Evolutionary conservation across 2,329 filamentous ascomycete species (phyloP).

Genomic region (Eurotiales sp.): DNA sequence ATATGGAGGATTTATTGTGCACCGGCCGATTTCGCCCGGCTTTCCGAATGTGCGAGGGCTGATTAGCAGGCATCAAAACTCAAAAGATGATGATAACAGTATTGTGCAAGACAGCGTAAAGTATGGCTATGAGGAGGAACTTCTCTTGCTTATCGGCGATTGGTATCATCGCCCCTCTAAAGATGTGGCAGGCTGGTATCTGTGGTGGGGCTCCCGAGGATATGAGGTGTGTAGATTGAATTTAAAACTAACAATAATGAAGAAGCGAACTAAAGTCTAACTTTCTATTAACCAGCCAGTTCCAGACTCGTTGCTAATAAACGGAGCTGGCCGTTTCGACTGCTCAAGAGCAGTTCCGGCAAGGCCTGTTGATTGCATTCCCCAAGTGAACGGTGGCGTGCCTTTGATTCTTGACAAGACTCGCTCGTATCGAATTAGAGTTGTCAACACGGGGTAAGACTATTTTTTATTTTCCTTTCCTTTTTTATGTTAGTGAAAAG

Average conservation of each 20-base stretch:
- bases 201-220: conserved; percentile 41
- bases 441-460: conserved; percentile 44
- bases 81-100: neutral
- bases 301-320: conserved; percentile 48
- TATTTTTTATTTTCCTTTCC: neutral
- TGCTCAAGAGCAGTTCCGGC: conserved; percentile 46
- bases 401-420: conserved; percentile 23
- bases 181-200: conserved; percentile 44
- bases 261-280: neutral
- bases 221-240: conserved; percentile 33
- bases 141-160: conserved; percentile 47
- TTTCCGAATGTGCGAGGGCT: conserved; percentile 5
- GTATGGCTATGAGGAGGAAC: conserved; percentile 36
- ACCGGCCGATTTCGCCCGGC: conserved; percentile 29
- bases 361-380: conserved; percentile 43
- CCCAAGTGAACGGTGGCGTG: conserved; percentile 21
- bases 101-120: conserved; percentile 12
- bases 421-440: conserved; percentile 33
- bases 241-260: conserved; percentile 1
- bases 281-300: conserved; percentile 41
- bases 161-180: conserved; percentile 46
- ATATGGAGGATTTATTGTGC: conserved; percentile 48
- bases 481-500: neutral
- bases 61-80: neutral
- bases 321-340: conserved; percentile 44